Base-by-base conservation (phyloP, 1,139 yeast species). In the Suhomyces choctaworum region DNA sequence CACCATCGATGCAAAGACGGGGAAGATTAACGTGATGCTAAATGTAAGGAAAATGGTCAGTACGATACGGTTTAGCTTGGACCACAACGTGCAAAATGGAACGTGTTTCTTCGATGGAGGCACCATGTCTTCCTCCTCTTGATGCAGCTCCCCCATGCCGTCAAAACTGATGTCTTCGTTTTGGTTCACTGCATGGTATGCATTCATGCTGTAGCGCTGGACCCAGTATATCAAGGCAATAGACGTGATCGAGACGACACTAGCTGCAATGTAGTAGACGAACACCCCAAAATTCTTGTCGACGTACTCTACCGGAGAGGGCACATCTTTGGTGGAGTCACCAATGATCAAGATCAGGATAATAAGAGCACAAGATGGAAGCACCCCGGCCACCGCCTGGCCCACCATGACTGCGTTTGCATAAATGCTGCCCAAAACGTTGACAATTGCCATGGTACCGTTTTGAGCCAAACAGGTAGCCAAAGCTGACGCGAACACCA, bases 321-420 rank as follows among this genome's bases (percentile, higher is more conserved):
- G 27, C 10, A 10, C 24, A 2, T 20, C 14, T 1, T 35, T 42
- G 11, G 50, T 49, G 10, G 55, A 58, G 14, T 43, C 47, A 6
- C 76, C 76, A 4, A 75, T 56, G 25, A 77, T 45, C 27, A 82
- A 73, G 9, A 69, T 60, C 1, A 90, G 77, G 1, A 78, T 34
- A 31, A 90, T 80, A 35, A 89, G 66, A 0, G 95, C 83, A 11
- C 83, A 59, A 0, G 96, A 80, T 1, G 97, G 97, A 32, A 90
- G 64, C 0, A 90, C 95, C 1, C 97, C 97, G 0, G 97, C 89
- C 10, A 90, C 67, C 0, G 96, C 96, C 58, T 92, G 96, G 1
- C 98, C 98, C 5, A 89, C 89, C 85, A 92, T 86, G 4, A 85
- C 85, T 0, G 86, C 95, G 51, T 90, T 95, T 11, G 90, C 87